Base-by-base conservation (phyloP, 2,329 filamentous ascomycete species). In the Aspergillus fructus region DNA sequence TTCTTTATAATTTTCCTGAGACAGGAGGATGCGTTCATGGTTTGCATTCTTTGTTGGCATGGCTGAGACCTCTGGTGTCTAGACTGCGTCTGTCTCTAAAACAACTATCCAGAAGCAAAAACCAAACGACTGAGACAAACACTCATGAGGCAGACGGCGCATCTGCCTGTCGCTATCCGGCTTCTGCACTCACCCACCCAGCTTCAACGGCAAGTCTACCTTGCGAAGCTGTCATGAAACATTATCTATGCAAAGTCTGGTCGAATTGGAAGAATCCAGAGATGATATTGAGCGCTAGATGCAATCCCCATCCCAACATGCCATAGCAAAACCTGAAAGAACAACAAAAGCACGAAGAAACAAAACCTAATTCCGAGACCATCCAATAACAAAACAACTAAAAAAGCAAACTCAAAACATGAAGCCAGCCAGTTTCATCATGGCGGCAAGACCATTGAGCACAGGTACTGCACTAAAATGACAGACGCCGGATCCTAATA, bases 371-470 rank as follows among this genome's bases (percentile, higher is more conserved):
- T 30, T 23, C 30, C 21, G n/a, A 39, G 15, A 37, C 27, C 30
- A 13, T 37, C 12, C 12, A 55, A 21, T 12, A 33, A 27, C n/a
- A 42, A 33, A 37, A 49, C 47, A 46, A 27, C 6, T n/a, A 30
- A 50, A 4, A 17, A 24, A 46, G 30, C 50, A 42, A 46, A 30
- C 30, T 21, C 27, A n/a, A 33, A 40, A 46, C 42, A 23, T 46
- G 42, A 41, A 17, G 33, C 23, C 40, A 19, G 19, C 40, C 56
- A 58, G 23, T 53, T 49, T 49, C 55, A 58, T 58, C 45, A 53
- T 53, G 37, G 55, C 37, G 49, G 42, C 37, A 17, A 48, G n/a
- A 27, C 34, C 11, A 39, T 27, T 21, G 17, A 21, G 48, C 27
- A 30, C 27, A 30, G 27, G 27, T 43, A 42, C 46, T 55, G 49